phyloP scores from a whole-genome alignment of 1,139 yeast species.

The Geotrichum europaeum region DNA sequence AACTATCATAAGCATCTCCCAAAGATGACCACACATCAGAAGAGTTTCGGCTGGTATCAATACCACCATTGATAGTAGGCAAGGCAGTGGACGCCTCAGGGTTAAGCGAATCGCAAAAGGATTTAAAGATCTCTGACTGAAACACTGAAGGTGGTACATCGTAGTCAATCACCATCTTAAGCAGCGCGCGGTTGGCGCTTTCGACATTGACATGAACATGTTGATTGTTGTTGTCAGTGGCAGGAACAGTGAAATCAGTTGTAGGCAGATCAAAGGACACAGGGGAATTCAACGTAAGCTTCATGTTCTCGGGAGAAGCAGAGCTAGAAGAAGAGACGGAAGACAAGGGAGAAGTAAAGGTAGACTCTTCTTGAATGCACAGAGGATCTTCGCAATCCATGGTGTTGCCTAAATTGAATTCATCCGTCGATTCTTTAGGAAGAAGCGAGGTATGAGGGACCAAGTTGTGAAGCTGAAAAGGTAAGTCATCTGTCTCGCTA shows the following conservation, averaged over 20 bases:
- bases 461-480: not conserved
- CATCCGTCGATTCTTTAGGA: not conserved
- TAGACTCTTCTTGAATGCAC: not conserved
- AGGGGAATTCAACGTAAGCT: not conserved
- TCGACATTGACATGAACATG: conserved; percentile 5
- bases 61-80: conserved; percentile 7
- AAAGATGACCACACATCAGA: not conserved
- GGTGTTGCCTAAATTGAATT: not conserved
- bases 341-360: not conserved
- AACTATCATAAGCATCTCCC: not conserved
- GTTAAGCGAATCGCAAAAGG: conserved; percentile 8
- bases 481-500: not conserved
- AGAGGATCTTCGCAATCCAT: not conserved
- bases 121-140: conserved; percentile 7
- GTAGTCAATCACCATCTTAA: conserved; percentile 10
- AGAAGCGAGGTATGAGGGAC: not conserved
- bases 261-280: not conserved
- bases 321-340: not conserved
- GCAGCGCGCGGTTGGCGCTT: conserved; percentile 10
- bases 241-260: not conserved
- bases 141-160: conserved; percentile 6
- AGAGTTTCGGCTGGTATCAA: not conserved
- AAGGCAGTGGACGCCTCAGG: conserved; percentile 10
- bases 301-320: not conserved
- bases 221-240: not conserved